phyloP scores from a whole-genome alignment of 192 early-diverging fungal species.

The Rhizoclosmatium globosum region DNA sequence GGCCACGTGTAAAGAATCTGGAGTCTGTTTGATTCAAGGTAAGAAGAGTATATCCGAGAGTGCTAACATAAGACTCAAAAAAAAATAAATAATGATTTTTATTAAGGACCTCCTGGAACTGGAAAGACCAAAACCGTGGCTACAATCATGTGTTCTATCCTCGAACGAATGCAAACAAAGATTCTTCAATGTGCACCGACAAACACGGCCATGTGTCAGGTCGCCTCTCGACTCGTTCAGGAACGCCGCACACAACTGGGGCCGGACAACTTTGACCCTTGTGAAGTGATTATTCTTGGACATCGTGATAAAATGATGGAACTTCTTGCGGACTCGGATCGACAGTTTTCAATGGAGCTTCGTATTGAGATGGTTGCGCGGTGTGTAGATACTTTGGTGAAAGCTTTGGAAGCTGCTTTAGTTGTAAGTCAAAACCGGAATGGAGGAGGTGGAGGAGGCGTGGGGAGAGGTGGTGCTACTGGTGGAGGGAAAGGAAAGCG shows the following conservation, averaged over 20 bases:
- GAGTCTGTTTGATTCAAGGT: constrained; percentile 31
- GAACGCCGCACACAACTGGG: neutral
- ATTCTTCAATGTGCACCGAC: constrained; percentile 28
- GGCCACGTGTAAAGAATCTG: constrained; percentile 1
- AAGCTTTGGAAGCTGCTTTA: neutral
- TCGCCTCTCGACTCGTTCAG: constrained; percentile 11
- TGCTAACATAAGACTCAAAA: neutral
- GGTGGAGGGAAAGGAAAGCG: neutral
- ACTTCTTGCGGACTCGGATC: neutral
- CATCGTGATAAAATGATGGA: constrained; percentile 28
- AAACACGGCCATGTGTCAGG: constrained; percentile 18
- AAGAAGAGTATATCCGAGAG: neutral
- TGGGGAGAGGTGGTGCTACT: neutral
- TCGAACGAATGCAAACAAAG: constrained; percentile 2
- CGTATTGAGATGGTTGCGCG: constrained; percentile 22
- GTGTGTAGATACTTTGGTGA: neutral
- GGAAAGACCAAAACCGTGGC: constrained; percentile 22
- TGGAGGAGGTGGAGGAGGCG: neutral
- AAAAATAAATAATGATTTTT: constrained; percentile 6
- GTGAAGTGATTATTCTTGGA: constrained; percentile 11
- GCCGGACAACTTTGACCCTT: constrained; percentile 9
- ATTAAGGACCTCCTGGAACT: constrained; percentile 27
- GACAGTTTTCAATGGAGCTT: constrained; percentile 18
- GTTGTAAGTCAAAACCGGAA: neutral
- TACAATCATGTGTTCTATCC: constrained; percentile 3